Base-by-base conservation (phyloP, 768 basidiomycete species). In the Panaeolus cyanescens region DNA sequence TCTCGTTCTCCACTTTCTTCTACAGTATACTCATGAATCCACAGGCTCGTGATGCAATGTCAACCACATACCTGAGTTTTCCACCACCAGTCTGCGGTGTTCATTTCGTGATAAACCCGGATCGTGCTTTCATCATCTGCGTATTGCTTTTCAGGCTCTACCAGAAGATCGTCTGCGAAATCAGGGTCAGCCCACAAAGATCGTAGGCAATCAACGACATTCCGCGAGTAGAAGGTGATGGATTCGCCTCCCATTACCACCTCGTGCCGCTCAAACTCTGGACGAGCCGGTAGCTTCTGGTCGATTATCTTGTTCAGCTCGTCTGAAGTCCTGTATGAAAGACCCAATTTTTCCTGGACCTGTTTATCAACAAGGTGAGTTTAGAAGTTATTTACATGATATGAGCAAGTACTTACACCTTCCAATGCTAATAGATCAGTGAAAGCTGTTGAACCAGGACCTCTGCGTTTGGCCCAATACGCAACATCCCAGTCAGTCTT, bases 31-130 rank as follows among this genome's bases (percentile, higher is more conserved):
- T 17, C 1, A 25, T 73, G 33, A 39, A 32, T 33, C 19, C 31
- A 36, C 53, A 56, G 28, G 4, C 54, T 34, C 12, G 10, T 8
- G 30, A 56, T 32, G n/a, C 25, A 33, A 34, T 17, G 22, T 40
- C 25, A 34, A 55, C 20, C 19, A 62, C 74, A 13, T 62, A 81
- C 82, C 70, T 84, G 83, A 2, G 71, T 77, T 8, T 45, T 34
- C 81, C 82, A 84, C 83, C 82, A 84, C 83, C 83, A 85, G 53
- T 75, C 71, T 0, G 77, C 80, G 0, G 80, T 83, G 42, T 82
- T 72, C 74, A 84, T 76, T 31, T 83, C 80, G 61, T 75, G 70
- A 57, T 73, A 81, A 0, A 80, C 12, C 0, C 73, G 61, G 0
- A 59, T 53, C 1, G 37, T 69, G 8, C 68, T 32, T 1, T 71